Evolutionary conservation across 2,329 filamentous ascomycete species (phyloP), one percentile per base, ranked within the genome.

Genomic region (Trichoderma brevicompactum): DNA sequence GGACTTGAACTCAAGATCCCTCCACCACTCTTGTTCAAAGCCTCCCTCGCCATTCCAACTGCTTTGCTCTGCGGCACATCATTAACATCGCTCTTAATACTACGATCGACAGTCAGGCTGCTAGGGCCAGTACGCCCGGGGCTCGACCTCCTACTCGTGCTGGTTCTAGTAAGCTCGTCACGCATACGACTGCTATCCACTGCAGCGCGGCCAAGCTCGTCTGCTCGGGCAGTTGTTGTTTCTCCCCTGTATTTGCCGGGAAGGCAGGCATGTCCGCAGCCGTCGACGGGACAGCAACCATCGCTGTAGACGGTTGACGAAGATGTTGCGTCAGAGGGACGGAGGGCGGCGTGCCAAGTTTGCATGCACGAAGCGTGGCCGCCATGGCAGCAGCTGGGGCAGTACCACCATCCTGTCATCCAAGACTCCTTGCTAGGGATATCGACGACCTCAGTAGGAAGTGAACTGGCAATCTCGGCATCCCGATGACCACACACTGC

Each of bases 241-340:
- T 86, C 83, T 7, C 82, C 78, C 5, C 84, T 80, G 76, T 85
- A 87, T 41, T 77, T 78, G 0, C 85, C 85, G 0, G 86, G 85
- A 0, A 89, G 79, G 67, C 87, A 89, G 34, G 85, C 84, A 70
- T 89, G 87, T 3, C 86, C 83, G 71, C 87, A 89, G 0, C 87
- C 87, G 67, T 89, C 86, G n/a, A 87, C 75, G 1, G 87, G 87
- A 68, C 87, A 89, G 73, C 83, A 87, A 0, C 87, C 87, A 54
- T 83, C 85, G 38, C 82, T 83, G 68, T 74, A 79, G 23, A 76
- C 75, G 36, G 70, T 67, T 0, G 72, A 68, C 0, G 68, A 67
- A 5, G 67, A 66, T 5, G 68, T 36, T 8, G 65, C 65, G 17
- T 70, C 69, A 40, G 65, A 19, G 10, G 76, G 69, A 38, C 70